Conservation (phyloP, 2,329 filamentous ascomycete genomes). For the Aspergillus arachidicola region DNA sequence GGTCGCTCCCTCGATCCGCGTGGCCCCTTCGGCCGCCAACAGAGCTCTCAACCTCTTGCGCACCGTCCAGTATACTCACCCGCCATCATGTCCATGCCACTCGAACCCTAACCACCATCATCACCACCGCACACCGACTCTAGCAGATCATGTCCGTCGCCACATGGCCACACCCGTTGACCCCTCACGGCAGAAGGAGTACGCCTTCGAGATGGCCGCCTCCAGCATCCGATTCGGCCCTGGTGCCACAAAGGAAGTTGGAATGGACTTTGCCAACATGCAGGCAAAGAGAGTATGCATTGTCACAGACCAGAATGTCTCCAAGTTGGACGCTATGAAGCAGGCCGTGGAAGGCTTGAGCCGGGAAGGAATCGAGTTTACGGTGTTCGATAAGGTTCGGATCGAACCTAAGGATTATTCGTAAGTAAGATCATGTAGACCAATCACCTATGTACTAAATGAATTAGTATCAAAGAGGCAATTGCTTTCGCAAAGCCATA, state of each 20-base stretch:
- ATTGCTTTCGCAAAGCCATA: conserved; percentile 84
- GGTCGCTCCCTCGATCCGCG: conserved; percentile 44
- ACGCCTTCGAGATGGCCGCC: conserved; percentile 98
- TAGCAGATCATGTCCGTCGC: conserved; percentile 58
- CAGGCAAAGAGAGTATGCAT: conserved; percentile 84
- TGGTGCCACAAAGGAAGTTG: conserved; percentile 91
- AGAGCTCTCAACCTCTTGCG: conserved; percentile 66
- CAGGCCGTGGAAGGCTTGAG: conserved; percentile 81
- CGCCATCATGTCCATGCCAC: conserved; percentile 88
- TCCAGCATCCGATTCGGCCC: conserved; percentile 93
- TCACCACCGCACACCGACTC: conserved; percentile 59
- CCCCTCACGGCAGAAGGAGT: conserved; percentile 77
- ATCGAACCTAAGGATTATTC: conserved; percentile 95
- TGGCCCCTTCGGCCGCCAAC: conserved; percentile 50
- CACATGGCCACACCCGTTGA: conserved; percentile 77
- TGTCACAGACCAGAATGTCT: conserved; percentile 83
- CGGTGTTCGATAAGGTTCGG: conserved; percentile 76
- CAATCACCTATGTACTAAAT: conserved; percentile 8
- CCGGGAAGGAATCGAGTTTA: conserved; percentile 76
- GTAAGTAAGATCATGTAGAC: conserved; percentile 47
- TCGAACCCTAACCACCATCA: conserved; percentile 83
- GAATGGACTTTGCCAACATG: conserved; percentile 96
- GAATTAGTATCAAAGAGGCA: conserved; percentile 74
- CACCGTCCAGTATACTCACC: conserved; percentile 89
- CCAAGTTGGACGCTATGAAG: conserved; percentile 83